Evolutionary conservation across 2,329 filamentous ascomycete genomes (phyloP).

Genomic region (Ciborinia camelliae): DNA sequence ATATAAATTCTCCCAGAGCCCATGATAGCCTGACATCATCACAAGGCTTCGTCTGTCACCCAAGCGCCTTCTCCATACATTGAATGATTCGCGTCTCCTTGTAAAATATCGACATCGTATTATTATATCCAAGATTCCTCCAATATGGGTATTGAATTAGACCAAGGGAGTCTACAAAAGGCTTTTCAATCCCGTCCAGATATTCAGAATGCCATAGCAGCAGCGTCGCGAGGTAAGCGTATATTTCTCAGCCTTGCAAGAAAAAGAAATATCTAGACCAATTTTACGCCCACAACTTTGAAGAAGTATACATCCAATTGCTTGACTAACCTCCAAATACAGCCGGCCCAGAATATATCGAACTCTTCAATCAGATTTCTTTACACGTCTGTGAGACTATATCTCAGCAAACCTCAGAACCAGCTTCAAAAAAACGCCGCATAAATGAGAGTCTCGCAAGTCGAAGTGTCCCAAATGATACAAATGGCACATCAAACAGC

Average conservation of each 20-base stretch:
- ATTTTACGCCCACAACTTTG: not conserved
- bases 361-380: conserved; percentile 39
- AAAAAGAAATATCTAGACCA: not conserved
- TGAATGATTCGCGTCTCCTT: conserved; percentile 15
- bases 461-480: conserved; percentile 27
- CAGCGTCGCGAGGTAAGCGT: conserved; percentile 36
- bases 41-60: conserved; percentile 17
- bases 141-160: conserved; percentile 32
- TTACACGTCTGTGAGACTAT: conserved; percentile 30
- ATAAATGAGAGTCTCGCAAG: conserved; percentile 32
- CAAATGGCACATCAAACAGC: conserved; percentile 23
- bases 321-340: not conserved
- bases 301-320: not conserved
- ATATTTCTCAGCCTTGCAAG: conserved; percentile 20
- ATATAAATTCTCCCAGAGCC: not conserved
- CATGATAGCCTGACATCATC: conserved; percentile 19
- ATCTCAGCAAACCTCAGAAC: conserved; percentile 26
- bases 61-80: conserved; percentile 10
- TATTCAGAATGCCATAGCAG: conserved; percentile 35
- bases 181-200: conserved; percentile 36
- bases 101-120: conserved; percentile 13
- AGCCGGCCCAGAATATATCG: conserved; percentile 35
- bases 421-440: conserved; percentile 36
- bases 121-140: not conserved
- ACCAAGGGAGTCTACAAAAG: conserved; percentile 33